Evolutionary conservation across 495 filamentous ascomycete genomes (phyloP), one percentile per base, ranked within the genome.

Genomic region (Physcia stellaris): DNA sequence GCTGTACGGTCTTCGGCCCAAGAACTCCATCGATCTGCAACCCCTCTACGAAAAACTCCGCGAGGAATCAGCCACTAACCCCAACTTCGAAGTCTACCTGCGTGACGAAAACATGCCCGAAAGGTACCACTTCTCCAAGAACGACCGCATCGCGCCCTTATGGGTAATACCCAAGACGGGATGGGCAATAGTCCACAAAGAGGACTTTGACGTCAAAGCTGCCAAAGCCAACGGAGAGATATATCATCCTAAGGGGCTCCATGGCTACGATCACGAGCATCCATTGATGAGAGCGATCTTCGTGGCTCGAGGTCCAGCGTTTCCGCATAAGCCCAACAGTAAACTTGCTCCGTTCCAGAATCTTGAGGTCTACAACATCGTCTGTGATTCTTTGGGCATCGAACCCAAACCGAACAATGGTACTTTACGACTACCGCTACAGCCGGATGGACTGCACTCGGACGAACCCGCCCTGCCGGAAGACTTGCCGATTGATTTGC

Each of bases 351-450:
- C 60, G n/a, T 95, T 95, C 57, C 85, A 90, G 72, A 99, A 99
- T 43, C 83, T 68, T 40, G 86, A 99, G 47, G 83, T 99, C 1
- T 96, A 96, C 53, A 92, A 94, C 47, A 82, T 96, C 35, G 55
- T 99, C 23, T 96, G 67, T 37, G 66, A 69, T 36, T 61, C 61
- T 16, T 39, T 71, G 23, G 57, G 61, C 17, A 48, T 71, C 28
- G 49, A 47, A 26, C 63, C 66, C 11, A 46, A 46, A 28, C 45
- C 59, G n/a, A 68, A 68, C 35, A 71, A 70, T 37, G 67, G 67
- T 18, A 70, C 67, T 12, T 53, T 94, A 15, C 76, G 81, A 15
- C 69, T 94, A 0, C 83, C 83, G 10, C 56, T 95, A 18, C 70
- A 72, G 49, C 65, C 83, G 4, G 52, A 78, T 2, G 84, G 80